These are phyloP conservation scores for Aspergillus bridgeri DNA, from an alignment of 495 filamentous ascomycete genomes.

Conservation along the genomic window DNA sequence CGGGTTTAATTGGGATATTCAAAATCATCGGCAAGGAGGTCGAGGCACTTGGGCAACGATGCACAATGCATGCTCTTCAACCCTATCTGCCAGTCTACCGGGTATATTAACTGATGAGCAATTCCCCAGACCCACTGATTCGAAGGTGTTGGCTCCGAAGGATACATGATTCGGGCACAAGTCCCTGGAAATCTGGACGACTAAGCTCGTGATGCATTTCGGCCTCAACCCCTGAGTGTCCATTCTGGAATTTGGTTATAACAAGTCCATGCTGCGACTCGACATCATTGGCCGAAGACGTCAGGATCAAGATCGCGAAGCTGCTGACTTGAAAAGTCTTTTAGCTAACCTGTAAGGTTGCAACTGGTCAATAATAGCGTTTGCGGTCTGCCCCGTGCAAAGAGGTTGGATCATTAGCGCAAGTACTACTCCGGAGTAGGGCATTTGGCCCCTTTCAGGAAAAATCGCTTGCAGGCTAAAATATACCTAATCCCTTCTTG, in stretches of 20 bases:
- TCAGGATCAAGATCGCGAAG: background rate
- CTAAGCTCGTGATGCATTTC: background rate
- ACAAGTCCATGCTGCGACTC: background rate
- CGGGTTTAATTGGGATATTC: background rate
- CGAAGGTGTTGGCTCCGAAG: background rate
- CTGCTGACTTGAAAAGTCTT: background rate
- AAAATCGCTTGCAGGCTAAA: background rate
- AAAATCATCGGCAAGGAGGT: background rate
- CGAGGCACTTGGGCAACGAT: background rate
- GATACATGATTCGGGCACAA: no score
- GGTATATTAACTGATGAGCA: background rate
- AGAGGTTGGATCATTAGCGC: background rate
- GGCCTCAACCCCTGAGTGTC: background rate
- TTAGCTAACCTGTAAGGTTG: background rate
- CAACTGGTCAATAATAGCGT: background rate
- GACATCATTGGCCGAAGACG: background rate
- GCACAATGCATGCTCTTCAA: background rate
- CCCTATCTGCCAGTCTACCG: background rate
- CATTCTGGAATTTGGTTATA: background rate
- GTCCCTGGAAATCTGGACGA: background rate
- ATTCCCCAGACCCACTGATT: background rate
- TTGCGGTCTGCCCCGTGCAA: background rate
- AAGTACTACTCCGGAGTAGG: background rate
- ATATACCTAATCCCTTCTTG: background rate
- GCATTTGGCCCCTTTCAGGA: background rate